A percentile compares a stretch with the other conserved stretches of the same genome.
Evolutionary conservation across 495 filamentous ascomycete genomes (phyloP).

Genomic region (Aspergillus biplanus): DNA sequence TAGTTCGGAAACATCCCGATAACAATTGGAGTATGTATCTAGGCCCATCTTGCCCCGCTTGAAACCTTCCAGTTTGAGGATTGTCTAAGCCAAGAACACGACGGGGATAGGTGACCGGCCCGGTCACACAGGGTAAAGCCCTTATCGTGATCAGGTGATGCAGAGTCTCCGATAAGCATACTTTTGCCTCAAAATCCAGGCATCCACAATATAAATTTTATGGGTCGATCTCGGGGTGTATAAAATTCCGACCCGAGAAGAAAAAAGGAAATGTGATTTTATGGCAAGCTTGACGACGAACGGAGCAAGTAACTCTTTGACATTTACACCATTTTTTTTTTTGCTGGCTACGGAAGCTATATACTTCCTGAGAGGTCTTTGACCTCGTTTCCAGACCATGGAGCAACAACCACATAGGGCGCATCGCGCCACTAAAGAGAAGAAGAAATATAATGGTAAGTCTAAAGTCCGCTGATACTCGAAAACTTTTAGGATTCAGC

Average conservation of each 20-base stretch:
- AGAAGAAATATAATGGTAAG: conserved; percentile 74
- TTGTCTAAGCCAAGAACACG: neutral
- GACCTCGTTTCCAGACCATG: conserved; percentile 55
- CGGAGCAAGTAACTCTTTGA: conserved; percentile 22
- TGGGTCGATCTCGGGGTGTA: conserved; percentile 23
- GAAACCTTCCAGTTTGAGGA: conserved; percentile 6
- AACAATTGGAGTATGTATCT: conserved; percentile 12
- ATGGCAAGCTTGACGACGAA: conserved; percentile 28
- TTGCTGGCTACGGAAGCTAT: conserved; percentile 21
- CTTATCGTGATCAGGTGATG: conserved; percentile 12
- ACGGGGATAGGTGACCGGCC: conserved; percentile 16
- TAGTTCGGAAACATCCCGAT: conserved; percentile 16
- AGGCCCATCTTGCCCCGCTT: conserved; percentile 25
- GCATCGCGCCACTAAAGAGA: conserved; percentile 87
- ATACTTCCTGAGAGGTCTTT: conserved; percentile 33
- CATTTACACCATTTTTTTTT: conserved; percentile 20
- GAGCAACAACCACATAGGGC: conserved; percentile 84
- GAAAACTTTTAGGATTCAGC: neutral
- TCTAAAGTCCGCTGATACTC: conserved; percentile 5
- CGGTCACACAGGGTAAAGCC: conserved; percentile 14
- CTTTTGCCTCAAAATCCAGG: conserved; percentile 20
- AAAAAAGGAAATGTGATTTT: conserved; percentile 43
- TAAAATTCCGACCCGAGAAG: conserved; percentile 35
- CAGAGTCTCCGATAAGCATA: conserved; percentile 12
- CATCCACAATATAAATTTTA: conserved; percentile 23